A percentile compares a stretch with the other conserved stretches of the same genome.
Conservation (phyloP, 305 asterid genomes). For the Fraxinus sp. region DNA sequence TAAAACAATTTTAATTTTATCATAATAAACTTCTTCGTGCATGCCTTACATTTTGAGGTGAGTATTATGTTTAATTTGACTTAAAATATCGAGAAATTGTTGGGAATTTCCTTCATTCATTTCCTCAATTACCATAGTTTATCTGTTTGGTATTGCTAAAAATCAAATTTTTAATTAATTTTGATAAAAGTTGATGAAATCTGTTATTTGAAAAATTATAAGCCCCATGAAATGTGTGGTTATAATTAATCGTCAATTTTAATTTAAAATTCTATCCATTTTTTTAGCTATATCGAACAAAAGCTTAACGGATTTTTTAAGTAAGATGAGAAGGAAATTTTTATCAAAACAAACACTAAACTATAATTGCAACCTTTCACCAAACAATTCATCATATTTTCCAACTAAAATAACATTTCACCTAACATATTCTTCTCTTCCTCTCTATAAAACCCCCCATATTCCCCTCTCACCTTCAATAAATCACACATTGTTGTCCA, state of each 20-base stretch:
- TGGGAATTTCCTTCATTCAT: not conserved
- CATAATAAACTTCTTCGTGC: not conserved
- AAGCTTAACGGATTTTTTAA: not conserved
- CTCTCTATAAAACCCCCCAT: constrained; percentile 27
- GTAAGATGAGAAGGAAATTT: not conserved
- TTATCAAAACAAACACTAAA: not conserved
- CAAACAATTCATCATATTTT: constrained; percentile 22
- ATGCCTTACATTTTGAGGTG: not conserved
- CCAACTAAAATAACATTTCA: constrained; percentile 22
- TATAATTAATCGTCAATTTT: no score
- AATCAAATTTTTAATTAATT: no score
- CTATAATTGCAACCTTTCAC: constrained; percentile 31
- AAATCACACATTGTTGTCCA: not conserved
- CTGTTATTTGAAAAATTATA: no score
- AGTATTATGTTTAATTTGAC: not conserved
- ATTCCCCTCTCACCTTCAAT: not conserved
- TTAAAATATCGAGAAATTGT: not conserved
- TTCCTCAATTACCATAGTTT: not conserved
- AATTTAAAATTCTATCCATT: no score
- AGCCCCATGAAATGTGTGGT: no score
- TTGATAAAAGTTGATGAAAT: no score
- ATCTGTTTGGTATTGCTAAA: no score
- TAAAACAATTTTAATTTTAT: no score
- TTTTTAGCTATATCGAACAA: no score
- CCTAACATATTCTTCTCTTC: constrained; percentile 18